Conservation (phyloP, 2,329 filamentous ascomycete species). For the Fusarium pseudocircinatum region DNA sequence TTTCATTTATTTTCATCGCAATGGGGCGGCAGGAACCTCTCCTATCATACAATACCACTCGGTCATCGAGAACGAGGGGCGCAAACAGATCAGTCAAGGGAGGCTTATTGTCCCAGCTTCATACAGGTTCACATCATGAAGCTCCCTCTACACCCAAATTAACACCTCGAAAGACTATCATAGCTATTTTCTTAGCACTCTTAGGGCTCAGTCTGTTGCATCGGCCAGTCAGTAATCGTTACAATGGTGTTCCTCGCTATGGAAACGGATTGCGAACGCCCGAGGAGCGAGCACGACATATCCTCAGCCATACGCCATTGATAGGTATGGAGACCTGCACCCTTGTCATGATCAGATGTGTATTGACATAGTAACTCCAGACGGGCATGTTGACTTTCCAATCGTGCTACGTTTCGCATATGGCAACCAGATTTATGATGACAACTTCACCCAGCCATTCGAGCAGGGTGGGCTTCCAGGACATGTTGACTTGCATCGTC, state of each 20-base stretch:
- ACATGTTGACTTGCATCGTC: conserved; percentile 83
- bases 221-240: conserved; percentile 38
- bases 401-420: conserved; percentile 74
- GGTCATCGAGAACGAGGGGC: conserved; percentile 23
- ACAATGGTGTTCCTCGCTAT: conserved; percentile 38
- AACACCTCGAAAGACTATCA: conserved; percentile 37
- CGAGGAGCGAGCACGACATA: conserved; percentile 57
- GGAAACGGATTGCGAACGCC: conserved; percentile 47
- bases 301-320: conserved; percentile 58
- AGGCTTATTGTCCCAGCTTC: conserved; percentile 33
- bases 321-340: conserved; percentile 53
- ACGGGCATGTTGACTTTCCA: conserved; percentile 90
- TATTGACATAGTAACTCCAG: conserved; percentile 54
- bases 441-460: conserved; percentile 79
- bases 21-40: conserved; percentile 40
- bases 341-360: accelerated
- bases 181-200: conserved; percentile 40
- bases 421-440: conserved; percentile 80
- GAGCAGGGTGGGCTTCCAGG: conserved; percentile 71
- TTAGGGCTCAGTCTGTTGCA: conserved; percentile 43
- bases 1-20: neutral
- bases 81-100: conserved; percentile 28
- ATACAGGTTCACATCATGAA: conserved; percentile 30
- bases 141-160: conserved; percentile 38
- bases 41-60: conserved; percentile 29